These are phyloP conservation scores for Beauveria rudraprayagi DNA, from an alignment of 2,329 filamentous ascomycete genomes.

Conservation along the genomic window DNA sequence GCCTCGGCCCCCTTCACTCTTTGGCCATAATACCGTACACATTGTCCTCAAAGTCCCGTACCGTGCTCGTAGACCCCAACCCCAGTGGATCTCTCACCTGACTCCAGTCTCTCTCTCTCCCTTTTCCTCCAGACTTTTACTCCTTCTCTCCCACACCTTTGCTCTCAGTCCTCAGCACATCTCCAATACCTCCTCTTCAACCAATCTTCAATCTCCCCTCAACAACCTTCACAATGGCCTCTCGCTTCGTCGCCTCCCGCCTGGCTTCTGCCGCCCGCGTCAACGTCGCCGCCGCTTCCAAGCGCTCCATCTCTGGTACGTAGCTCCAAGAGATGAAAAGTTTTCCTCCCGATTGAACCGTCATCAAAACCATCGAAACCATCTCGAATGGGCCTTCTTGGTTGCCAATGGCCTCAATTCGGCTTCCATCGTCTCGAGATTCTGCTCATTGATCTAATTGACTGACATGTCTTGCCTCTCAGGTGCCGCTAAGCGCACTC, in stretches of 20 bases:
- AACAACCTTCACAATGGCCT: conserved; percentile 65
- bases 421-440: background rate
- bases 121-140: conserved; percentile 22
- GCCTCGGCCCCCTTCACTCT: conserved; percentile 5
- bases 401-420: conserved; percentile 12
- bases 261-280: conserved; percentile 68
- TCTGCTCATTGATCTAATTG: conserved; percentile 17
- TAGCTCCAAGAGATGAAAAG: conserved; percentile 21
- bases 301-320: conserved; percentile 71
- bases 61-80: conserved; percentile 10
- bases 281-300: conserved; percentile 66
- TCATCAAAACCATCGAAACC: conserved; percentile 1
- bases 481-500: conserved; percentile 62
- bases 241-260: conserved; percentile 69
- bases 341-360: conserved; percentile 15
- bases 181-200: conserved; percentile 17
- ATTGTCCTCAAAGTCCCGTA: conserved; percentile 2
- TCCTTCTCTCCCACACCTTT: conserved; percentile 20
- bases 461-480: conserved; percentile 23
- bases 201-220: conserved; percentile 34
- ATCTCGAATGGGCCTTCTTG: conserved; percentile 6
- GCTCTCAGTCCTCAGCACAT: conserved; percentile 16
- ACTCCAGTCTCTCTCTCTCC: conserved; percentile 20
- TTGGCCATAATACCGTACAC: conserved; percentile 4
- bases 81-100: conserved; percentile 15